Conservation (phyloP, 257 asterid genomes). For the Solanum rostratum region DNA sequence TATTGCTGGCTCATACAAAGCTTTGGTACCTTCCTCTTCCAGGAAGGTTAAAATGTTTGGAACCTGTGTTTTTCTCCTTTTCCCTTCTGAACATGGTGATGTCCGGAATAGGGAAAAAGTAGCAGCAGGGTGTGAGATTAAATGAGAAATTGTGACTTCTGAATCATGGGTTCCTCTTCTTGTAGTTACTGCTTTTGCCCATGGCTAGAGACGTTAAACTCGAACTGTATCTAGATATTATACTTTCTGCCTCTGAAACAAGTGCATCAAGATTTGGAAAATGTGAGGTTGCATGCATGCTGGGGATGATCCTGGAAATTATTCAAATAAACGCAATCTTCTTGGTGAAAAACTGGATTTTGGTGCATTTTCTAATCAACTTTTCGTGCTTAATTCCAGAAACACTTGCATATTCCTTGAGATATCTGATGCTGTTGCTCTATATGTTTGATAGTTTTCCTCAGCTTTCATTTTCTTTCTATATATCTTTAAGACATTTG, state of each 20-base stretch:
- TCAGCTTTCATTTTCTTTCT: background rate
- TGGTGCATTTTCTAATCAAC: background rate
- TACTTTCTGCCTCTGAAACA: background rate
- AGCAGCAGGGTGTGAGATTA: background rate
- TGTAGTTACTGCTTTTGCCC: background rate
- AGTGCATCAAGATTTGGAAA: background rate
- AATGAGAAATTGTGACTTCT: background rate
- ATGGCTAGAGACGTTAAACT: background rate
- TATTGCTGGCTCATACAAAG: background rate
- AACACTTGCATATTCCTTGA: background rate
- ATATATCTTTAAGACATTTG: background rate
- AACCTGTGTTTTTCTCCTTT: background rate
- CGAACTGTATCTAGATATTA: background rate
- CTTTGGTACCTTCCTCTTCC: background rate
- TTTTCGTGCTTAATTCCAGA: background rate
- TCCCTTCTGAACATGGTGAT: background rate
- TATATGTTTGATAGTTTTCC: background rate
- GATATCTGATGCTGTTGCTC: background rate
- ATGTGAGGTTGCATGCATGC: background rate
- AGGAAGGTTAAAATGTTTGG: background rate
- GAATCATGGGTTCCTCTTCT: background rate
- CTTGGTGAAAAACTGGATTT: background rate
- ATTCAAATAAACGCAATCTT: background rate
- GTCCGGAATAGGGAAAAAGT: background rate
- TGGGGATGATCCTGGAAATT: background rate